Evolutionary conservation across 169 alveolate species (phyloP), one percentile per base, ranked within the genome.

Genomic region (Cryptosporidium viatorum): DNA sequence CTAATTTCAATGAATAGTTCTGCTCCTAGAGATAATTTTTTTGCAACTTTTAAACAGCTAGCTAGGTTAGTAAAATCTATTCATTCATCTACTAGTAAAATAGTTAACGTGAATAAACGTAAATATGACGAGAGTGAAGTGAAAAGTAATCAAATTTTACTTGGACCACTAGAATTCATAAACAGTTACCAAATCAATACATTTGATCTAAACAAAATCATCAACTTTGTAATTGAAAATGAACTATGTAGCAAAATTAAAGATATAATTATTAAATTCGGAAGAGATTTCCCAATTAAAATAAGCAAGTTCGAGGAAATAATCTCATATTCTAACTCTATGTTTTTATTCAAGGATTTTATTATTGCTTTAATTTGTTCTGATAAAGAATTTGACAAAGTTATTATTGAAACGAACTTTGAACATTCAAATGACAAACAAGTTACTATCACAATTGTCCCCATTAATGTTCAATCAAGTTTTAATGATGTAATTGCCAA

Each of bases 391-490:
- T 92, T 84, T 62, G 94, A 92, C 70, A 71, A 75, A 41, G 35
- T 92, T 16, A 29, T 68, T 31, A 48, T 92, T 14, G 84, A 84
- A 35, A 39, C 70, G 3, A 55, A 43, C 33, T 67, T 85, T 6
- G 21, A 50, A 8, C 51, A 71, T 5, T 39, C 23, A 37, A 29
- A 55, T 23, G 70, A 33, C n/a, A 70, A 45, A 21, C 74, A 51
- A 14, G 58, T 14, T 7, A 60, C 84, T 67, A 85, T 91, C 29
- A 93, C 91, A 55, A 35, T 93, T 26, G 74, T 92, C 10, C 91
- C 92, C 39, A 91, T 93, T n/a, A 93, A 91, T 52, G 73, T 91
- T 10, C 85, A 92, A 55, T 52, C 74, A 23, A 85, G 71, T 31
- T 93, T 93, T 52, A 69, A 68, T 26, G 59, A 69, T n/a, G 65